These are phyloP conservation scores for Cytospora chrysosperma DNA, from an alignment of 2,329 filamentous ascomycete genomes.

Conservation along the genomic window DNA sequence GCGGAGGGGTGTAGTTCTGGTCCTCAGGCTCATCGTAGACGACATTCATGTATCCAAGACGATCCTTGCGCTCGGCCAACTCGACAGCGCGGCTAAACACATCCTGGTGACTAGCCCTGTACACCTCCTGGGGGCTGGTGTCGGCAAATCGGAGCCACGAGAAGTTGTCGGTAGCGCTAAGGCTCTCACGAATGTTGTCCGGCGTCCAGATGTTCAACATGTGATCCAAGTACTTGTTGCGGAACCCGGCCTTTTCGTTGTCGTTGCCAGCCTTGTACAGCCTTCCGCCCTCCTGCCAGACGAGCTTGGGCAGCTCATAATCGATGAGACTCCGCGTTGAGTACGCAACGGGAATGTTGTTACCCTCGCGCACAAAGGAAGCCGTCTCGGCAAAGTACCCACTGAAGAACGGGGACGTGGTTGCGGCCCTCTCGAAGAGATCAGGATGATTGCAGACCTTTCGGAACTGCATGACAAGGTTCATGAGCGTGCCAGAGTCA, in stretches of 20 bases:
- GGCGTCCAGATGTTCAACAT: conserved; percentile 90
- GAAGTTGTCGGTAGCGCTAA: conserved; percentile 65
- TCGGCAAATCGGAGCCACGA: conserved; percentile 90
- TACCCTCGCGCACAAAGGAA: conserved; percentile 88
- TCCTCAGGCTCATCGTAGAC: conserved; percentile 68
- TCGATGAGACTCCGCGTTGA: conserved; percentile 85
- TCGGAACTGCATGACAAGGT: conserved; percentile 98
- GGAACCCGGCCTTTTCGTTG: conserved; percentile 77
- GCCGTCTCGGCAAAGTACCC: conserved; percentile 92
- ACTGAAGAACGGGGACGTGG: conserved; percentile 78
- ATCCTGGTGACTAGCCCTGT: conserved; percentile 65
- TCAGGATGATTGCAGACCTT: conserved; percentile 99
- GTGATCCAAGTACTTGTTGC: conserved; percentile 71
- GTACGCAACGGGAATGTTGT: conserved; percentile 76
- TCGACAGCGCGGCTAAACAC: conserved; percentile 73
- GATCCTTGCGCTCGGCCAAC: conserved; percentile 53
- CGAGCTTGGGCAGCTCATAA: conserved; percentile 74
- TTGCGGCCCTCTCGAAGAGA: conserved; percentile 92
- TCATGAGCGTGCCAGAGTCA: conserved; percentile 96
- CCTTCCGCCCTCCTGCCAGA: conserved; percentile 80
- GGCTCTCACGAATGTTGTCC: conserved; percentile 69
- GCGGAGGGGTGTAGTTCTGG: conserved; percentile 64
- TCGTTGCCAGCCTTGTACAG: conserved; percentile 70
- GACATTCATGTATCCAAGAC: conserved; percentile 65
- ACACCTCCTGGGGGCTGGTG: conserved; percentile 69